Conservation (phyloP, 2,329 filamentous ascomycete species). For the Didymella glomerata region DNA sequence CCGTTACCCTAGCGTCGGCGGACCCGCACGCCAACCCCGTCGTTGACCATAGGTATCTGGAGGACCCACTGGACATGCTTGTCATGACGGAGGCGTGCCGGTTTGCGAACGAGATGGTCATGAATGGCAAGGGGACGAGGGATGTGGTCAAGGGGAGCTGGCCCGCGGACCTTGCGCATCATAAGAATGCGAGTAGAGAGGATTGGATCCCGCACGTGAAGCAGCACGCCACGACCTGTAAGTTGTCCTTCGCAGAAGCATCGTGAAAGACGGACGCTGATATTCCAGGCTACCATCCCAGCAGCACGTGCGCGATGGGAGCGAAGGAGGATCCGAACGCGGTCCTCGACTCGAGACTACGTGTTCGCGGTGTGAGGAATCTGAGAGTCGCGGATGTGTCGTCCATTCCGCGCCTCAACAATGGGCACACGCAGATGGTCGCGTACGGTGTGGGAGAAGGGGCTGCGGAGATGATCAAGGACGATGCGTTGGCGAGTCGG, state of each 20-base stretch:
- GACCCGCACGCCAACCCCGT: conserved; percentile 63
- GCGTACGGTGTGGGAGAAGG: conserved; percentile 47
- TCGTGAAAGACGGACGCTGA: too few relatives aligned
- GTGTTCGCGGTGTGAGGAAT: conserved; percentile 36
- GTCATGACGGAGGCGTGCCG: conserved; percentile 67
- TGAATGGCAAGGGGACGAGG: conserved; percentile 65
- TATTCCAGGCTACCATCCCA: conserved; percentile 57
- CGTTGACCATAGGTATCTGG: conserved; percentile 67
- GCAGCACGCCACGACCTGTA: conserved; percentile 68
- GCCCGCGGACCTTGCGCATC: conserved; percentile 62
- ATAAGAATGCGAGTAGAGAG: conserved; percentile 62
- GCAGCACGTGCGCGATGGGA: conserved; percentile 67
- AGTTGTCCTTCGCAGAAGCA: too few relatives aligned
- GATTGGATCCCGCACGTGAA: conserved; percentile 67
- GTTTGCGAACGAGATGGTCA: conserved; percentile 68
- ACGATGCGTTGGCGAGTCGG: conserved; percentile 24
- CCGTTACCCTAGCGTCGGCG: conserved; percentile 59
- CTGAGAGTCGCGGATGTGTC: conserved; percentile 42
- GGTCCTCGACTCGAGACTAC: conserved; percentile 49
- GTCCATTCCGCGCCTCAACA: conserved; percentile 40
- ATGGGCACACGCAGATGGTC: conserved; percentile 50
- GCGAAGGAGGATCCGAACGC: conserved; percentile 41
- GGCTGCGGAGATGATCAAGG: conserved; percentile 45
- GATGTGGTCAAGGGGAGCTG: conserved; percentile 68
- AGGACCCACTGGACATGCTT: conserved; percentile 65